A percentile compares a stretch with the other conserved stretches of the same genome.
Conservation (phyloP, 176 grass and related monocot species). For the Elaeis guineensis region DNA sequence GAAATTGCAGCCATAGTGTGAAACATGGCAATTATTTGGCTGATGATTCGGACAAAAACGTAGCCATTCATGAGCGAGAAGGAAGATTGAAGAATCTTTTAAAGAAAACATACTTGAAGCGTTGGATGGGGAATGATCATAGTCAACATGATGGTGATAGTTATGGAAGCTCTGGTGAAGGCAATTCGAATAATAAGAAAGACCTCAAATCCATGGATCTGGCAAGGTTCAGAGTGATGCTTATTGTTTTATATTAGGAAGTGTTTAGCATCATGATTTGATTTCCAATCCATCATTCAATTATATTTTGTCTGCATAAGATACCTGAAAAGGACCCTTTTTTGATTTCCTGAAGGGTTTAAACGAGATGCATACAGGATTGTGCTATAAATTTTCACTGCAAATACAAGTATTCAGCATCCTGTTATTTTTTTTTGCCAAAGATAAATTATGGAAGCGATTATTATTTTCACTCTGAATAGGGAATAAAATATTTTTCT, state of each 20-base stretch:
- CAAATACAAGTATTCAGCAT: no score
- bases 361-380: no score
- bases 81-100: conserved; percentile 73
- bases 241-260: not conserved
- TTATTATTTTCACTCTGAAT: no score
- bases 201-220: conserved; percentile 38
- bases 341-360: no score
- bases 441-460: no score
- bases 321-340: no score
- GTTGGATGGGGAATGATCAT: conserved; percentile 57
- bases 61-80: conserved; percentile 41
- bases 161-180: conserved; percentile 28
- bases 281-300: no score
- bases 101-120: conserved; percentile 65
- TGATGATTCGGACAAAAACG: conserved; percentile 30
- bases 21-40: conserved; percentile 24
- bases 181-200: conserved; percentile 25
- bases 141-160: conserved; percentile 17
- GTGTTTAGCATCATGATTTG: no score
- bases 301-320: no score
- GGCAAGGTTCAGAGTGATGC: conserved; percentile 43
- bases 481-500: no score
- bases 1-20: conserved; percentile 18
- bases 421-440: no score
- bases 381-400: no score